Conservation (phyloP, 1,284 basidiomycete species). For the Amylostereum chailletii region DNA sequence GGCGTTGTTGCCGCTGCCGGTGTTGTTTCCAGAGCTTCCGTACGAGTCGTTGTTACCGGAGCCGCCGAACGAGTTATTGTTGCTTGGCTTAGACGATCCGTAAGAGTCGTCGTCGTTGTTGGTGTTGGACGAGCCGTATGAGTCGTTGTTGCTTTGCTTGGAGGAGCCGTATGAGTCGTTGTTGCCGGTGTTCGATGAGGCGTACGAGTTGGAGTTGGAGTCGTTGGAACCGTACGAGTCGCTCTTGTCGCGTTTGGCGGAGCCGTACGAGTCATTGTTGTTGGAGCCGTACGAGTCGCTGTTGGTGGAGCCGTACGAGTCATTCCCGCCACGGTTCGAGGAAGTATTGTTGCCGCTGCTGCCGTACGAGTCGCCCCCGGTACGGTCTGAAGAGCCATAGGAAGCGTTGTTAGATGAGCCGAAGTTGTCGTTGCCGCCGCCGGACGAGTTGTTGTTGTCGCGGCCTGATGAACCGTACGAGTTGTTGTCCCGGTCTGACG, state of each 20-base stretch:
- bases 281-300: conserved; percentile 4
- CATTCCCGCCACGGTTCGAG: not conserved
- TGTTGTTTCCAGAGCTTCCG: conserved; percentile 7
- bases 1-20: conserved; percentile 13
- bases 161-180: conserved; percentile 4
- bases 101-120: conserved; percentile 7
- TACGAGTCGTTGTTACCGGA: conserved; percentile 15
- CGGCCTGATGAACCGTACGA: too few species aligned
- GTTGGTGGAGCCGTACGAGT: conserved; percentile 5
- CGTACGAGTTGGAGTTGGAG: not conserved
- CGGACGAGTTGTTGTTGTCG: too few species aligned
- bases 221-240: not conserved
- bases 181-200: conserved; percentile 1
- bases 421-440: too few species aligned
- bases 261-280: conserved; percentile 5
- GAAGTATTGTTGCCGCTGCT: not conserved
- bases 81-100: conserved; percentile 8
- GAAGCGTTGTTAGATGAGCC: too few species aligned
- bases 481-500: too few species aligned
- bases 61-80: conserved; percentile 10
- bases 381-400: too few species aligned
- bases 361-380: not conserved
- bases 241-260: not conserved
- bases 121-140: conserved; percentile 2
- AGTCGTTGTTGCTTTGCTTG: conserved; percentile 1